These are phyloP conservation scores for Hansenula lynferdii DNA, from an alignment of 1,139 yeast species.

Conservation along the genomic window DNA sequence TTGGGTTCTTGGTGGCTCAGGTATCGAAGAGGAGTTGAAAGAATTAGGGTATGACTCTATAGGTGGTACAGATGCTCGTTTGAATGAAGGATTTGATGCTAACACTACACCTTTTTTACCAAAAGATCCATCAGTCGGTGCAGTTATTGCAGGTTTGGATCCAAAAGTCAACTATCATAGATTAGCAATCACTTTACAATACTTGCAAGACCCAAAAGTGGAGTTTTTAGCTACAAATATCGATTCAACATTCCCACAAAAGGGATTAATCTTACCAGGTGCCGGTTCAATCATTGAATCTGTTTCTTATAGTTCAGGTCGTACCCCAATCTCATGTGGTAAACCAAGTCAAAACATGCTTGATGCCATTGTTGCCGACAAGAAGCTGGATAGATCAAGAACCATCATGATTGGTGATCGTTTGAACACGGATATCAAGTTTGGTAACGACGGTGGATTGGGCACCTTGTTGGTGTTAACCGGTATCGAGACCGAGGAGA, in stretches of 20 bases:
- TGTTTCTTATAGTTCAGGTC: constrained; percentile 69
- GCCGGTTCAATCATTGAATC: constrained; percentile 91
- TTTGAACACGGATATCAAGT: constrained; percentile 88
- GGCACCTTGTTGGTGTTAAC: constrained; percentile 81
- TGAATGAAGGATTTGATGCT: constrained; percentile 33
- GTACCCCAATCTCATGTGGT: constrained; percentile 80
- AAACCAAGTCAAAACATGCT: constrained; percentile 90
- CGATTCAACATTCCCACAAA: constrained; percentile 90
- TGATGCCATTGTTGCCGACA: constrained; percentile 76
- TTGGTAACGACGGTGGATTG: constrained; percentile 84
- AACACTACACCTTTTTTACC: constrained; percentile 42
- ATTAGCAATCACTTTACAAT: constrained; percentile 77
- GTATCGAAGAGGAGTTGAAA: constrained; percentile 68
- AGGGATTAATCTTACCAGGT: constrained; percentile 83
- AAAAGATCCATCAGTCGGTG: constrained; percentile 72
- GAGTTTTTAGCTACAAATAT: constrained; percentile 92
- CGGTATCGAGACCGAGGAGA: constrained; percentile 79
- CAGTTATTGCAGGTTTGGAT: constrained; percentile 87
- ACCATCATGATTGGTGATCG: constrained; percentile 97
- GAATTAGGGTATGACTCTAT: constrained; percentile 63
- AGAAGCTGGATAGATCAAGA: constrained; percentile 47
- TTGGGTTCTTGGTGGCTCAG: constrained; percentile 82
- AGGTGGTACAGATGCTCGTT: constrained; percentile 64
- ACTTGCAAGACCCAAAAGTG: constrained; percentile 61
- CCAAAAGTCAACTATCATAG: constrained; percentile 73